Percentiles rank a stretch among this genome's conserved stretches.
Evolutionary conservation across 1,139 yeast species (phyloP).

Genomic region (Groenewaldozyma auringiensis): DNA sequence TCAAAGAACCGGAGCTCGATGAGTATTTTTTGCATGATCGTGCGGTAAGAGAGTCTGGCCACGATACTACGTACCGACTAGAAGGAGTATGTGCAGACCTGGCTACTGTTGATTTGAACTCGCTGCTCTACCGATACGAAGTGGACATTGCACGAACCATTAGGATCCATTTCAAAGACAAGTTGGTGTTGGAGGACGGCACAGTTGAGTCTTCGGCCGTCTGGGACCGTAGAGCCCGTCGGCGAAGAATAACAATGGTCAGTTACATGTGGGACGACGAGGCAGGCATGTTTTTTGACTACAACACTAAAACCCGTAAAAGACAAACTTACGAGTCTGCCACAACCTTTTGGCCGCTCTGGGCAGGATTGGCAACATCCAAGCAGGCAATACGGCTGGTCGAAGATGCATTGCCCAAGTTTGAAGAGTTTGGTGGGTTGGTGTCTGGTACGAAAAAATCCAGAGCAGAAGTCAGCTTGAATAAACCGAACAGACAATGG

Average conservation of each 20-base stretch:
- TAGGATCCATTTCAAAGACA: constrained; percentile 47
- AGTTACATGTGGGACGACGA: constrained; percentile 80
- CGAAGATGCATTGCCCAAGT: constrained; percentile 50
- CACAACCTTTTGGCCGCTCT: constrained; percentile 87
- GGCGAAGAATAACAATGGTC: constrained; percentile 51
- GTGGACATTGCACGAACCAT: constrained; percentile 68
- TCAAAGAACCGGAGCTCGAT: constrained; percentile 72
- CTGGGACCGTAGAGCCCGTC: constrained; percentile 55
- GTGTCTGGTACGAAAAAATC: constrained; percentile 77
- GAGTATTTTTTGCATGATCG: constrained; percentile 87
- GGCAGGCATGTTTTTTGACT: constrained; percentile 76
- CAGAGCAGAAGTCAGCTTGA: constrained; percentile 62
- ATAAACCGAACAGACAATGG: constrained; percentile 90
- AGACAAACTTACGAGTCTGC: constrained; percentile 76
- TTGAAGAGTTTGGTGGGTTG: constrained; percentile 85
- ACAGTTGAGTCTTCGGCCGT: constrained; percentile 42
- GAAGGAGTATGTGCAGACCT: constrained; percentile 86
- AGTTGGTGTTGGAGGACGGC: constrained; percentile 37
- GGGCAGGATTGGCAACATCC: constrained; percentile 69
- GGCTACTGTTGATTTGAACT: constrained; percentile 86
- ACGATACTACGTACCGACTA: constrained; percentile 84
- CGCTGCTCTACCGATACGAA: constrained; percentile 85
- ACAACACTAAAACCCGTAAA: constrained; percentile 51
- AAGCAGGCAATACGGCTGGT: constrained; percentile 69
- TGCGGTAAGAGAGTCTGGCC: constrained; percentile 95